These are phyloP conservation scores for Hymenoscyphus salicellus DNA, from an alignment of 2,329 filamentous ascomycete genomes.

Conservation along the genomic window DNA sequence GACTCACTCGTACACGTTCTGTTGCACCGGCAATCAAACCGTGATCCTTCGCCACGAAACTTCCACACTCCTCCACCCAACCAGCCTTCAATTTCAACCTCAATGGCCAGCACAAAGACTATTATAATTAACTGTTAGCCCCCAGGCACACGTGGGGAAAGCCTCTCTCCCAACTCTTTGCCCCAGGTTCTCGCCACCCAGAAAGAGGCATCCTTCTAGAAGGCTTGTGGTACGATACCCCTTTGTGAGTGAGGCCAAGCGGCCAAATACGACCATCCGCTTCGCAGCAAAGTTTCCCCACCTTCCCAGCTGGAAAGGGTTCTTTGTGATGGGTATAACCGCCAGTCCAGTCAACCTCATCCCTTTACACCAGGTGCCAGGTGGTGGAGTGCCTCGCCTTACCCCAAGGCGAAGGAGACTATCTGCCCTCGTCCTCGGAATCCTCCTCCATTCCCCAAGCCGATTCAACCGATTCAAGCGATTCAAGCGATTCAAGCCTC, in stretches of 20 bases:
- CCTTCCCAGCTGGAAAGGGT: neutral
- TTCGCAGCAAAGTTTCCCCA: neutral
- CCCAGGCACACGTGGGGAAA: neutral
- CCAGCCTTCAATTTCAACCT: neutral
- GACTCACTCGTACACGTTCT: neutral
- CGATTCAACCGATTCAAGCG: neutral
- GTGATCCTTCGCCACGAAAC: neutral
- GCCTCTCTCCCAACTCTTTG: neutral
- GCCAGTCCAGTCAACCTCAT: constrained; percentile 3
- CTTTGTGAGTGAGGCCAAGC: neutral
- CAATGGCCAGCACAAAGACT: neutral
- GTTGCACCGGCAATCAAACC: neutral
- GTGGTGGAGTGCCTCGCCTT: neutral
- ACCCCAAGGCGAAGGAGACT: neutral
- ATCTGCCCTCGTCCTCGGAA: neutral
- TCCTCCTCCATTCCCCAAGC: neutral
- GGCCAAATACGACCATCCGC: neutral
- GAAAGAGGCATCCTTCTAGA: neutral
- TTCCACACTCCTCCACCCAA: neutral
- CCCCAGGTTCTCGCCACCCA: neutral
- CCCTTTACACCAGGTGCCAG: neutral
- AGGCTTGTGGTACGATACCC: neutral
- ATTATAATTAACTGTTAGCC: neutral
- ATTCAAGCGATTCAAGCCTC: constrained; percentile 8
- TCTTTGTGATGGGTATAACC: constrained; percentile 5